Percentiles rank a stretch among this genome's conserved stretches.
These are phyloP conservation scores for Inosperma sp. DNA, from an alignment of 768 basidiomycete species.

Conservation along the genomic window DNA sequence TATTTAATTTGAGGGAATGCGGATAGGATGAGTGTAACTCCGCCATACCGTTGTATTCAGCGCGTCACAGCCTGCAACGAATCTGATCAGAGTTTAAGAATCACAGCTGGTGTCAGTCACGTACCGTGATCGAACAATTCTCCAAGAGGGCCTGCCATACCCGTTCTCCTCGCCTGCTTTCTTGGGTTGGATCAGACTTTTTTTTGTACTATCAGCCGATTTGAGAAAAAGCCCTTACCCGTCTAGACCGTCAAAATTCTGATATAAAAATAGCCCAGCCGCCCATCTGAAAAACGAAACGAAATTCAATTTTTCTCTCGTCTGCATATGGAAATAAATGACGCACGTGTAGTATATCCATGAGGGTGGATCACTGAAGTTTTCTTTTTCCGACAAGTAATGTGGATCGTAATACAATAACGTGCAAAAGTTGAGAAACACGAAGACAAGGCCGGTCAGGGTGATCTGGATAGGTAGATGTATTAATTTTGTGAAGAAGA, in stretches of 20 bases:
- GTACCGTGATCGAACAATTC: constrained; percentile 98
- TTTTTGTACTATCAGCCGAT: constrained; percentile 4
- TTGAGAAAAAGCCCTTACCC: constrained; percentile 47
- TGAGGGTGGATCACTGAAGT: constrained; percentile 56
- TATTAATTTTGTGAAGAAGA: background rate
- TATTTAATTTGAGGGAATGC: background rate
- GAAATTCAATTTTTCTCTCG: constrained; percentile 4
- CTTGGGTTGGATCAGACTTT: constrained; percentile 34
- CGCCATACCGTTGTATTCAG: constrained; percentile 82
- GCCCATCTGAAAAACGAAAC: constrained; percentile 59
- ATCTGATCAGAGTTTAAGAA: background rate
- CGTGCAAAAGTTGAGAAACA: constrained; percentile 80
- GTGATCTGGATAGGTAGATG: constrained; percentile 63
- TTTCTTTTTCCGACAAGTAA: constrained; percentile 66
- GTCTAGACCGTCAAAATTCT: constrained; percentile 85
- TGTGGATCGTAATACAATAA: constrained; percentile 79
- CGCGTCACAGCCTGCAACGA: constrained; percentile 71
- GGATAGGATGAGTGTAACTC: background rate
- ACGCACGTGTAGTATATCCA: constrained; percentile 91
- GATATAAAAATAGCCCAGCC: constrained; percentile 85
- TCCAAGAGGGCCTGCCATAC: constrained; percentile 96
- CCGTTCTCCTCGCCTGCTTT: constrained; percentile 92
- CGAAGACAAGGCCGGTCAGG: constrained; percentile 73
- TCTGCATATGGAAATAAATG: background rate
- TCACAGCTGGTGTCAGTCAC: no score